These are phyloP conservation scores for Moricandia moricandioides DNA, from an alignment of 345 rosid genomes.

Conservation along the genomic window DNA sequence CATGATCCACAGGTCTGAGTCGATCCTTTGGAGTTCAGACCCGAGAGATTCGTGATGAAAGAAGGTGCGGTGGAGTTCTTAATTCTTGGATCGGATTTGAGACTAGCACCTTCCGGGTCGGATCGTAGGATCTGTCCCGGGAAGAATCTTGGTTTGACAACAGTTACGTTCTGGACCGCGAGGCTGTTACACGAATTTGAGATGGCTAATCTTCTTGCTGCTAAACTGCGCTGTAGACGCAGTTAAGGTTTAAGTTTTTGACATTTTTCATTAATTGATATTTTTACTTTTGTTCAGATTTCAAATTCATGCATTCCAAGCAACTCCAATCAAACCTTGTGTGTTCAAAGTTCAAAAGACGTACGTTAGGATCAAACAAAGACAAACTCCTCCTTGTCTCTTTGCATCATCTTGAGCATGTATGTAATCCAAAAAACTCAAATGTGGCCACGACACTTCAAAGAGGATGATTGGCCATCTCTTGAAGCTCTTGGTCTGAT, in stretches of 20 bases:
- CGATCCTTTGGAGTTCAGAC: slow-evolving; percentile 62
- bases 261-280: too few species aligned
- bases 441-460: too few species aligned
- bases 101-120: slow-evolving; percentile 87
- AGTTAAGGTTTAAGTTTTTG: slow-evolving; percentile 6
- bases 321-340: too few species aligned
- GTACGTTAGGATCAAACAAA: too few species aligned
- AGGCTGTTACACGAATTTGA: slow-evolving; percentile 61
- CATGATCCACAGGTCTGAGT: slow-evolving; percentile 72
- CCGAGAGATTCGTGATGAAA: slow-evolving; percentile 55
- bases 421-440: too few species aligned
- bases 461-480: too few species aligned
- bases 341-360: too few species aligned
- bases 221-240: slow-evolving; percentile 30
- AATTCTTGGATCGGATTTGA: slow-evolving; percentile 76
- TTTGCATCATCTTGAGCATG: too few species aligned
- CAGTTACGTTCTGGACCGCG: slow-evolving; percentile 72
- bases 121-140: slow-evolving; percentile 83
- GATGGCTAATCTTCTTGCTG: slow-evolving; percentile 69
- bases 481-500: too few species aligned
- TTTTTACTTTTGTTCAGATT: too few species aligned
- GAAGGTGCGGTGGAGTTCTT: slow-evolving; percentile 55
- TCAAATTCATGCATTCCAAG: background rate
- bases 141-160: slow-evolving; percentile 58
- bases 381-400: too few species aligned